Percentiles rank a stretch among this genome's conserved stretches.
Conservation (phyloP, 78 protist genomes). For the Dictyostelium firmibasis region DNA sequence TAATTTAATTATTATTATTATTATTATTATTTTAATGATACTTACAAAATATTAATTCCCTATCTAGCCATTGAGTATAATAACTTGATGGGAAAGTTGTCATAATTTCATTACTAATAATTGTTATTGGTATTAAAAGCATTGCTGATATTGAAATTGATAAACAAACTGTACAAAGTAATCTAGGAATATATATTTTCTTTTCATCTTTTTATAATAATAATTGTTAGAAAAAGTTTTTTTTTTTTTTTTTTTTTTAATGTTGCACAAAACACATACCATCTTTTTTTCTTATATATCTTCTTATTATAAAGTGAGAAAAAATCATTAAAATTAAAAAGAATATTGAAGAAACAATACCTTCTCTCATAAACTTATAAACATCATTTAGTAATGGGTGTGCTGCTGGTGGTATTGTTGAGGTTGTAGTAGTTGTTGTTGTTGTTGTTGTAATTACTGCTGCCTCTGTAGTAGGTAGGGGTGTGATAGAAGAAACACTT, state of each 20-base stretch:
- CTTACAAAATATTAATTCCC: slow-evolving; percentile 69
- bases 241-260: background rate
- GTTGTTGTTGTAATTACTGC: background rate
- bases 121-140: slow-evolving; percentile 64
- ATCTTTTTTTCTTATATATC: slow-evolving; percentile 58
- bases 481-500: slow-evolving; percentile 3
- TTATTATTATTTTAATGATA: background rate
- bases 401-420: background rate
- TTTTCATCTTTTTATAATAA: background rate
- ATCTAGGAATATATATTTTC: slow-evolving; percentile 43
- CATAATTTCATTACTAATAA: slow-evolving; percentile 52
- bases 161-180: slow-evolving; percentile 74
- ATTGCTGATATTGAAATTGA: slow-evolving; percentile 70
- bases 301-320: slow-evolving; percentile 61
- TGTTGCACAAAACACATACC: slow-evolving; percentile 15
- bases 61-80: slow-evolving; percentile 65
- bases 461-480: background rate
- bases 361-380: slow-evolving; percentile 58
- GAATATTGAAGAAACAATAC: slow-evolving; percentile 43
- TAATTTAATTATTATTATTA: background rate
- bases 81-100: slow-evolving; percentile 67
- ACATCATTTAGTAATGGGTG: slow-evolving; percentile 13
- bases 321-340: slow-evolving; percentile 23
- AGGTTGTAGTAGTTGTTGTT: background rate
- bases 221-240: background rate